Conservation (phyloP, 139 green algal species). For the Chlamydomonas sp. region DNA sequence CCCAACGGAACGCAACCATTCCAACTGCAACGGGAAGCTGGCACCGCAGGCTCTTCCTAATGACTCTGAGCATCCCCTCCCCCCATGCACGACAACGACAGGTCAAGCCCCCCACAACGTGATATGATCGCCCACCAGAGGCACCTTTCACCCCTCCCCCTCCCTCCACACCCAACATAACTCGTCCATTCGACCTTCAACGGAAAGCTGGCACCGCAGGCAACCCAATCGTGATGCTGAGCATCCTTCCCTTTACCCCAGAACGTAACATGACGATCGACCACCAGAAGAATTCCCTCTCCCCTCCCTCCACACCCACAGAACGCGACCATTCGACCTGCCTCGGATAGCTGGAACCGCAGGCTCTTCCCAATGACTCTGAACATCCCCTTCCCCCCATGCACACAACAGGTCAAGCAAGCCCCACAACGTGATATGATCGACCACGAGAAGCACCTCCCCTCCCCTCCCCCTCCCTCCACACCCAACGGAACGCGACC, state of each 20-base stretch:
- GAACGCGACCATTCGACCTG: neutral
- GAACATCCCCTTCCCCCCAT: neutral
- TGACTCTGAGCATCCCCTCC: too few species aligned
- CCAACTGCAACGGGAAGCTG: neutral
- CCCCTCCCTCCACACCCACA: neutral
- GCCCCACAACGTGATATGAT: slow-evolving; percentile 65
- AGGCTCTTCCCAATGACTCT: neutral
- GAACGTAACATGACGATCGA: neutral
- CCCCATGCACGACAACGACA: neutral
- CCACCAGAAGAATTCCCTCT: neutral
- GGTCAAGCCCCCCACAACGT: neutral
- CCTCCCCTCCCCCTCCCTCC: too few species aligned
- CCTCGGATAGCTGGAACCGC: neutral
- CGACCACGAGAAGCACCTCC: neutral
- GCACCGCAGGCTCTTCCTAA: neutral
- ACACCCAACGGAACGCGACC: neutral
- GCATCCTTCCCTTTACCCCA: neutral
- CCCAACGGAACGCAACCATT: neutral
- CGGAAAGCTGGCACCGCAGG: too few species aligned
- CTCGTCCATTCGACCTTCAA: neutral
- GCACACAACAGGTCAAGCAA: neutral
- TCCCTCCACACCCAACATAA: too few species aligned
- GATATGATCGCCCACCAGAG: neutral
- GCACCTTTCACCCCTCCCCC: neutral
- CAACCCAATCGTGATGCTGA: neutral